Evolutionary conservation across 305 asterid genomes (phyloP).

Genomic region (Fraxinus paxiana): DNA sequence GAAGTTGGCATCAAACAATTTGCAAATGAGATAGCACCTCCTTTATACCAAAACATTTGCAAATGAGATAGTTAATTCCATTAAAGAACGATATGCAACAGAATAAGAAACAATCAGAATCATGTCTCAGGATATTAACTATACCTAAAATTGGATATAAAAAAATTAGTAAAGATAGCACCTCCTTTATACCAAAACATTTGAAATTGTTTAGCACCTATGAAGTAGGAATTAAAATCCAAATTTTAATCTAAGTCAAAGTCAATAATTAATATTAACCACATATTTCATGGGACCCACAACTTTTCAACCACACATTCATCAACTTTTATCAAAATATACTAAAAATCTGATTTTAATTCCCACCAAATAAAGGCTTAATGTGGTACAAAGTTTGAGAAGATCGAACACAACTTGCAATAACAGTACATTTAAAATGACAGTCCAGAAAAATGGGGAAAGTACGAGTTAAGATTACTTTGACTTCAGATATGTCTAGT

Average conservation of each 20-base stretch:
- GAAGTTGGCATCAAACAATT: conserved; percentile 4
- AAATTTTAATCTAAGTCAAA: background rate
- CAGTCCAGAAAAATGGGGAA: background rate
- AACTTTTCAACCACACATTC: background rate
- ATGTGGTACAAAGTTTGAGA: background rate
- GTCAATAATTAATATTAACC: background rate
- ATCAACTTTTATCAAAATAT: background rate
- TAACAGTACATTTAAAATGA: background rate
- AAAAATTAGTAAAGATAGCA: background rate
- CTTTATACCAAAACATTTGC: no score
- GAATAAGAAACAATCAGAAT: conserved; percentile 10
- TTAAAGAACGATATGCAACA: conserved; percentile 9
- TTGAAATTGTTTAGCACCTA: background rate
- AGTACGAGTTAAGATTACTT: background rate
- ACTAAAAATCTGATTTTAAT: background rate
- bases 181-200: background rate
- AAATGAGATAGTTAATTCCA: conserved; percentile 7
- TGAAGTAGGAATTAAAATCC: background rate
- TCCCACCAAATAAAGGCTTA: background rate
- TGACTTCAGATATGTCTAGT: background rate
- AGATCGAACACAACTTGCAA: background rate
- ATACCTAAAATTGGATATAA: background rate
- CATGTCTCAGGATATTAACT: background rate
- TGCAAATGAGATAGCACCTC: conserved; percentile 9
- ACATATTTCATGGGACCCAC: background rate